phyloP scores from a whole-genome alignment of 163 green algal genomes.

The Coccomyxa subellipsoidea region DNA sequence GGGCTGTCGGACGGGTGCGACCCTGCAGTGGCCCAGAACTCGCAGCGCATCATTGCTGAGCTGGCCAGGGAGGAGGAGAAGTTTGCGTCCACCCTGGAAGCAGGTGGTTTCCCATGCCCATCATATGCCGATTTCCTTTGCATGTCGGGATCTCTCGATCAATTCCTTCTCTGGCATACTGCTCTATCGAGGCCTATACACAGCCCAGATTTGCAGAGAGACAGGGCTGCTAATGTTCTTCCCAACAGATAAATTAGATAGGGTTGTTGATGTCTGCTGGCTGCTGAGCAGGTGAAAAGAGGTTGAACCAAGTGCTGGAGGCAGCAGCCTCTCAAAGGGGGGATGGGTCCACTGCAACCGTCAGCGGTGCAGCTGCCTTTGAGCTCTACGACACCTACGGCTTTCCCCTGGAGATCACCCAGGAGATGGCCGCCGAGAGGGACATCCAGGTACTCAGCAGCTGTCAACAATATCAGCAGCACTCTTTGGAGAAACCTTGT shows the following conservation, averaged over 20 bases:
- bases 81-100: conserved; percentile 47
- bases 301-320: conserved; percentile 10
- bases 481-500: no score
- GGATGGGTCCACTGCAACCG: background rate
- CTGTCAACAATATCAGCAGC: background rate
- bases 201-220: conserved; percentile 50
- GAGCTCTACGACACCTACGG: conserved; percentile 91
- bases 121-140: no score
- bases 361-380: conserved; percentile 77
- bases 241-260: conserved; percentile 27
- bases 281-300: background rate
- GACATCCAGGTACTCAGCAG: conserved; percentile 19
- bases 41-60: conserved; percentile 44
- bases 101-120: no score
- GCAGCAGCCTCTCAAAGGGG: background rate
- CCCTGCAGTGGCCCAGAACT: conserved; percentile 47
- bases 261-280: background rate
- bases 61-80: conserved; percentile 55
- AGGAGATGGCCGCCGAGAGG: conserved; percentile 53
- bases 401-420: conserved; percentile 92
- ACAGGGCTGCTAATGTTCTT: no score
- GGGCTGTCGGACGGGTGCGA: conserved; percentile 64
- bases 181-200: no score
- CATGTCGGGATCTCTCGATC: no score
- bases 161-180: no score